Evolutionary conservation across 163 green algal species (phyloP).

Genomic region (Picocystis sp.): DNA sequence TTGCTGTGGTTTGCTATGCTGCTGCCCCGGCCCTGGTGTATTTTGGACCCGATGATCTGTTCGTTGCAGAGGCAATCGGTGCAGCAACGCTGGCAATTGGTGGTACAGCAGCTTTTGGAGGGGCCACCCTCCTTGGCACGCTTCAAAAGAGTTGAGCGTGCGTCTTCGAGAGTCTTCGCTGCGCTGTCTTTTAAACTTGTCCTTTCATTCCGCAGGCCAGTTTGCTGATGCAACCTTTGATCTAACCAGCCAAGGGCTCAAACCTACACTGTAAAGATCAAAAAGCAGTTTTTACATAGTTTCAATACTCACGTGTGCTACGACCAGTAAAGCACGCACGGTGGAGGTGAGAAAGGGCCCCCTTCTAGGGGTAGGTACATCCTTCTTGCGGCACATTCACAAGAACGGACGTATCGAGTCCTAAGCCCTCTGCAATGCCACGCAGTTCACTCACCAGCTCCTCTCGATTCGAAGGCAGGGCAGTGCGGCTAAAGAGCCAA

Average conservation of each 20-base stretch:
- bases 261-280: too few relatives aligned
- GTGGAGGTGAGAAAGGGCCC: neutral
- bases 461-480: conserved; percentile 1
- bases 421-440: neutral
- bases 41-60: conserved; percentile 33
- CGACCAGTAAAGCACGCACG: too few relatives aligned
- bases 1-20: conserved; percentile 23
- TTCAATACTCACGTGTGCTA: too few relatives aligned
- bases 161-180: too few relatives aligned
- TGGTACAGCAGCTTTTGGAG: conserved; percentile 30
- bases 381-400: conserved; percentile 4
- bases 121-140: conserved; percentile 21
- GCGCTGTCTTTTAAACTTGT: too few relatives aligned
- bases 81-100: conserved; percentile 24
- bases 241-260: too few relatives aligned
- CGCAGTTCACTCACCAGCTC: neutral
- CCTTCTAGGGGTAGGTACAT: conserved; percentile 5
- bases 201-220: too few relatives aligned
- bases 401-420: conserved; percentile 7
- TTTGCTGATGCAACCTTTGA: too few relatives aligned
- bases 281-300: too few relatives aligned
- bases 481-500: conserved; percentile 10
- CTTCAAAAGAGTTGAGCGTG: conserved; percentile 29
- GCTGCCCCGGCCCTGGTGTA: conserved; percentile 38
- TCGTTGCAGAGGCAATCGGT: conserved; percentile 16